A percentile compares a stretch with the other conserved stretches of the same genome.
phyloP scores from a whole-genome alignment of 768 basidiomycete species.

The Fomitopsis pulvina region DNA sequence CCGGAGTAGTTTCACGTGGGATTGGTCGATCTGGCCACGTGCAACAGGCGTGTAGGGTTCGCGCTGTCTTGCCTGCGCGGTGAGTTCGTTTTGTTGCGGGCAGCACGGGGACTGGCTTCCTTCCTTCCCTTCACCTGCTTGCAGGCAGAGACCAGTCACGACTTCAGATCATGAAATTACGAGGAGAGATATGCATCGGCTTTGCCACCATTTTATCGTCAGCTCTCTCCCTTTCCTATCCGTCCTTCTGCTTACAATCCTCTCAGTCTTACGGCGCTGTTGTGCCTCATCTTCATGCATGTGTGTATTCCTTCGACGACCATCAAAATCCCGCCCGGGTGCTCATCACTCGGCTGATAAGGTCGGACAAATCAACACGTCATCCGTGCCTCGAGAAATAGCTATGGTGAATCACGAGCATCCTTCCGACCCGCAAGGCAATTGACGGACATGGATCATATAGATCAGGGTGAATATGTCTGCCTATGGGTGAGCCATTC shows the following conservation, averaged over 20 bases:
- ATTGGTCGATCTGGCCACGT: background rate
- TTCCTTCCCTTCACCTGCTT: conserved; percentile 8
- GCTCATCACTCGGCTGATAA: conserved; percentile 29
- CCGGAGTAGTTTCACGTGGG: conserved; percentile 5
- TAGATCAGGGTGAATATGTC: conserved; percentile 69
- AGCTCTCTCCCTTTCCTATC: conserved; percentile 22
- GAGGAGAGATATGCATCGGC: conserved; percentile 72
- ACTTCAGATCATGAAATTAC: conserved; percentile 33
- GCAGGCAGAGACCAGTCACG: conserved; percentile 1
- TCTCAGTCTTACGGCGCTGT: conserved; percentile 39
- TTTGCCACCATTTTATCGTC: conserved; percentile 69
- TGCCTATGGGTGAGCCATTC: conserved; percentile 51
- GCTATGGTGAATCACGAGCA: conserved; percentile 52
- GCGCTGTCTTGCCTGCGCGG: conserved; percentile 8
- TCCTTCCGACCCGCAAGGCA: conserved; percentile 2
- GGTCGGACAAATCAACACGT: conserved; percentile 81
- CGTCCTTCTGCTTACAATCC: background rate
- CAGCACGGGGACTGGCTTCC: conserved; percentile 9
- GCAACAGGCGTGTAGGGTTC: conserved; percentile 1
- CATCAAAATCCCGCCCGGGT: conserved; percentile 11
- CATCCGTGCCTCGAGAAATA: conserved; percentile 61
- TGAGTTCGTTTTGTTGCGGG: background rate
- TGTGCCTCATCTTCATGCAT: conserved; percentile 75
- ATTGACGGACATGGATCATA: conserved; percentile 13
- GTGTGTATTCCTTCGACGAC: conserved; percentile 35